Conservation (phyloP, 306 rosid species). For the Gleditsia sinensis region DNA sequence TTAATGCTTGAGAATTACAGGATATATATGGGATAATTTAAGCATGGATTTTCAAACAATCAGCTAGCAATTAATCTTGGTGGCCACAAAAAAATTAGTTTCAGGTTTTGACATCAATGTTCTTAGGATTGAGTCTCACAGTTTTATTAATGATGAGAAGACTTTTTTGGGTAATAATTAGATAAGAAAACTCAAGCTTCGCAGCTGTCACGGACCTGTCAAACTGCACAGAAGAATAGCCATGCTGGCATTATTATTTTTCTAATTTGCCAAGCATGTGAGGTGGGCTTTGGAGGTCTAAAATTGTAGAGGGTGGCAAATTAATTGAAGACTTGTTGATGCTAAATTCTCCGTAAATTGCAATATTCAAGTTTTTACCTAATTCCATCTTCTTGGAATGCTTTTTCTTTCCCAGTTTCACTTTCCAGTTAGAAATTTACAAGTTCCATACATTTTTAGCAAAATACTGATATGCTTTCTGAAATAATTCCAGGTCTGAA, state of each 20-base stretch:
- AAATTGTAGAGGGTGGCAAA: background rate
- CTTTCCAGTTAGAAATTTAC: constrained; percentile 11
- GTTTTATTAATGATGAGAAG: background rate
- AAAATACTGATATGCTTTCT: constrained; percentile 18
- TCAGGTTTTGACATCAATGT: background rate
- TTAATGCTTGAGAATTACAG: background rate
- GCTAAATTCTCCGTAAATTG: constrained; percentile 18
- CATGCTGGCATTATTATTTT: background rate
- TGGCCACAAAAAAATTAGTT: background rate
- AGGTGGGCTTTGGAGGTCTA: background rate
- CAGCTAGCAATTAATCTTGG: background rate
- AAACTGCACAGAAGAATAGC: background rate
- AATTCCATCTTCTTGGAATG: background rate
- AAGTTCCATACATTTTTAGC: constrained; percentile 14
- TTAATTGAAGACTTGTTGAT: background rate
- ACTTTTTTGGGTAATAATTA: background rate
- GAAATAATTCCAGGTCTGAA: constrained; percentile 71
- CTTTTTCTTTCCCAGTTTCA: background rate
- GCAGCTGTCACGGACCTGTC: background rate
- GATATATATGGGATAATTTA: background rate
- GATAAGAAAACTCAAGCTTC: background rate
- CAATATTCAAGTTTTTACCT: constrained; percentile 1
- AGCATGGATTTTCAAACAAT: background rate
- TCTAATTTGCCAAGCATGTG: background rate
- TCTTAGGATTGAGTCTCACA: background rate